Evolutionary conservation across 768 basidiomycete species (phyloP).

Genomic region (Galerina marginata): DNA sequence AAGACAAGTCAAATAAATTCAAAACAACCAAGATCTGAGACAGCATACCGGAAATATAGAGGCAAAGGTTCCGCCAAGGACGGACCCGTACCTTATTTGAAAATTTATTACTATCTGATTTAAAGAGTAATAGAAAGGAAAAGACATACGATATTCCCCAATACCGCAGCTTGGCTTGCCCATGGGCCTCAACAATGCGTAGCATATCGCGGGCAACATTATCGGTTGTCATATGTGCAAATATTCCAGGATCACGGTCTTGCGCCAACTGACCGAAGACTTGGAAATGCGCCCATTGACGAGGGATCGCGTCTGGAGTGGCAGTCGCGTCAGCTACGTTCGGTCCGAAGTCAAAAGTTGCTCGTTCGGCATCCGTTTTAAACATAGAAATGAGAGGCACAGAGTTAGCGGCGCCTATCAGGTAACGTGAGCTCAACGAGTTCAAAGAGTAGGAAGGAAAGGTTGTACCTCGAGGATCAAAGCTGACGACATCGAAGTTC

Average conservation of each 20-base stretch:
- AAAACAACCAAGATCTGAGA: background rate
- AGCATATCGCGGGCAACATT: constrained; percentile 44
- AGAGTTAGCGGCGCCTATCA: constrained; percentile 40
- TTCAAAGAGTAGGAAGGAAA: background rate
- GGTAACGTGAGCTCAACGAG: background rate
- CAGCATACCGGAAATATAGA: constrained; percentile 37
- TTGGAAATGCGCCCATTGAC: constrained; percentile 36
- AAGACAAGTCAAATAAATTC: background rate
- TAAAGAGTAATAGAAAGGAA: background rate
- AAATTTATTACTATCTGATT: background rate
- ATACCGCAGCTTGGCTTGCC: constrained; percentile 37
- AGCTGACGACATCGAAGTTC: constrained; percentile 51
- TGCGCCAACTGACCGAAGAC: constrained; percentile 36
- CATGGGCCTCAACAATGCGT: constrained; percentile 36
- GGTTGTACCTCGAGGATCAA: constrained; percentile 51
- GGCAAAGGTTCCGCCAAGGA: constrained; percentile 37
- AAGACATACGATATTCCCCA: constrained; percentile 36
- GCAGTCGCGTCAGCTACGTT: constrained; percentile 28
- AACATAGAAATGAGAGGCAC: constrained; percentile 41
- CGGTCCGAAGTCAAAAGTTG: constrained; percentile 2
- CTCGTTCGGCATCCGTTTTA: constrained; percentile 37
- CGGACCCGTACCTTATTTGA: constrained; percentile 28
- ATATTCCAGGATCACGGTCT: constrained; percentile 30
- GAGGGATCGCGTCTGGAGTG: constrained; percentile 27
- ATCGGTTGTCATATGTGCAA: constrained; percentile 40